Percentiles rank a stretch among this genome's conserved stretches.
These are phyloP conservation scores for Leishmania lainsoni DNA, from an alignment of 208 protist species.

Conservation along the genomic window DNA sequence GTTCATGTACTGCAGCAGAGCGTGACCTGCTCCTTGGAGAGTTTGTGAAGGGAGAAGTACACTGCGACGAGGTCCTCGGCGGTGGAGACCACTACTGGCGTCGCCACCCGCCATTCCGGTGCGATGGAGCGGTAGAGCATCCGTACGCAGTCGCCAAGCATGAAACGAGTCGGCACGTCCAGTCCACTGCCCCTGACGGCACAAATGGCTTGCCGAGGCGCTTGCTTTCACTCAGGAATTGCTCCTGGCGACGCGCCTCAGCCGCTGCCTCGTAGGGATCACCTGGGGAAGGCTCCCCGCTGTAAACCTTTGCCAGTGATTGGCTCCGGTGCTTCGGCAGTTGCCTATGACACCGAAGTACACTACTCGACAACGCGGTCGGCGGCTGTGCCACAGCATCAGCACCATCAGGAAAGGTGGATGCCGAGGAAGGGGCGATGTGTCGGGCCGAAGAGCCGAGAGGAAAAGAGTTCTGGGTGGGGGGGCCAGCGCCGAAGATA, in stretches of 20 bases:
- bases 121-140: constrained; percentile 67
- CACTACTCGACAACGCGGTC: not conserved
- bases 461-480: not conserved
- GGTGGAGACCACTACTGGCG: constrained; percentile 81
- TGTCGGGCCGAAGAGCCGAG: not conserved
- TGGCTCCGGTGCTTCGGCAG: not conserved
- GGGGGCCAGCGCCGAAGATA: constrained; percentile 1
- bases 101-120: constrained; percentile 71
- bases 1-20: constrained; percentile 88
- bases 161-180: constrained; percentile 69
- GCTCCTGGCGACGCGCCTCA: constrained; percentile 67
- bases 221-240: constrained; percentile 73
- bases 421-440: not conserved
- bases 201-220: constrained; percentile 76
- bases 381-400: not conserved
- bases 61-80: constrained; percentile 90
- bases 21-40: constrained; percentile 44
- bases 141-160: constrained; percentile 83
- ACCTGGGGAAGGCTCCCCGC: not conserved
- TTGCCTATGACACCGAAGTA: not conserved
- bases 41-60: constrained; percentile 60
- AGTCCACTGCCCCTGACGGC: constrained; percentile 41
- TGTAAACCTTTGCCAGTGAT: not conserved
- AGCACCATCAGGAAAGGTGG: not conserved
- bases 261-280: constrained; percentile 73